Evolutionary conservation across 768 basidiomycete genomes (phyloP), one percentile per base, ranked within the genome.

Genomic region (Suillus clintonianus): DNA sequence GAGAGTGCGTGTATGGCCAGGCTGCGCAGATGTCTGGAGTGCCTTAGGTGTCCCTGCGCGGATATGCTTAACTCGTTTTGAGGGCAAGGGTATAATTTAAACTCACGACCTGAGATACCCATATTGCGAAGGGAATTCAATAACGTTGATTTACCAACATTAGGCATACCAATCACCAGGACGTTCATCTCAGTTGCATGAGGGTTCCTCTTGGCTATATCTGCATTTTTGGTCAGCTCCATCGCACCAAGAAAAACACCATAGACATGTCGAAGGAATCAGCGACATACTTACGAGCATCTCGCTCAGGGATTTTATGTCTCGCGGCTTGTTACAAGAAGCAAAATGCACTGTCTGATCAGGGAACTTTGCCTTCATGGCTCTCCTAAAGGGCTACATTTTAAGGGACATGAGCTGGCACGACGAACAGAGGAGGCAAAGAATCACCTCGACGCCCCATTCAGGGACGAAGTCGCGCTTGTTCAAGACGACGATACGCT

Each of bases 131-230:
- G 82, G 1, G 94, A 87, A 72, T 99, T 99, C 14, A 99, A 80
- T 58, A 99, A 77, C 3, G 94, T 96, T 15, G 96, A 98, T 79
- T 99, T 99, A 47, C 97, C 97, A 54, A 98, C 95, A 75, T 99
- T 99, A 19, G 97, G 97, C 97, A 99, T 99, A 27, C 97, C 97
- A 63, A 97, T 89, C 27, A 99, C 94, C 3, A 98, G 83, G 8
- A 98, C 90, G 69, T 95, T 95, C 68, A 94, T 78, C 73, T 91
- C 91, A 69, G 88, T 86, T 54, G 86, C 83, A 66, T 92, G 85
- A 58, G 86, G 86, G 72, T 89, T 84, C 47, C 81, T 80, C 69
- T 86, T 86, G 37, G 91, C 90, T 68, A 92, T 83, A 69, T 86
- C 91, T 94, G 56, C 17, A 65, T 60, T 62, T 41, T 19, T 10